phyloP scores from a whole-genome alignment of 768 basidiomycete genomes.

The Lactarius indigo region DNA sequence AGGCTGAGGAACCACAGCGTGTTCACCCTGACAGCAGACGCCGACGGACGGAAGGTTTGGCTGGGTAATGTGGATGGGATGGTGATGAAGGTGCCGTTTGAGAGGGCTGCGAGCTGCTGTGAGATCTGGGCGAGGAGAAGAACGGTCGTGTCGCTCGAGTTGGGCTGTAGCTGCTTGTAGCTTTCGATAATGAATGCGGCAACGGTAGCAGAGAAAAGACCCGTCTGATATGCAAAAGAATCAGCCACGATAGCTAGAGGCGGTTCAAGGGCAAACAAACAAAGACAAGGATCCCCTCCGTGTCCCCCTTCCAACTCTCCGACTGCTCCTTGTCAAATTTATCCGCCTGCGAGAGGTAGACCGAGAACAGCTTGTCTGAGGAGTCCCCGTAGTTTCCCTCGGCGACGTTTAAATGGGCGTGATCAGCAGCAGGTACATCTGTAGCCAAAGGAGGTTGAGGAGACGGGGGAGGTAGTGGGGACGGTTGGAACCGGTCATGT shows the following conservation, averaged over 20 bases:
- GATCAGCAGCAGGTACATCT: not conserved
- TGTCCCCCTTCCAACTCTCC: slow-evolving; percentile 27
- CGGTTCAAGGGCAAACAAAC: slow-evolving; percentile 10
- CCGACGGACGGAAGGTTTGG: slow-evolving; percentile 1
- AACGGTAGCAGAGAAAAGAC: slow-evolving; percentile 30
- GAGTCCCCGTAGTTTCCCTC: slow-evolving; percentile 17
- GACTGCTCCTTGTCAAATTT: slow-evolving; percentile 20
- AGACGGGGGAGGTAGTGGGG: not conserved
- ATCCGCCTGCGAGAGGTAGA: slow-evolving; percentile 23
- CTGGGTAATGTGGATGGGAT: slow-evolving; percentile 10
- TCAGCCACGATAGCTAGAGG: not conserved
- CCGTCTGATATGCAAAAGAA: slow-evolving; percentile 22
- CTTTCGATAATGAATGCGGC: slow-evolving; percentile 28
- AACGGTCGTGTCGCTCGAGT: slow-evolving; percentile 15
- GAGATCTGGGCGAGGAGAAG: slow-evolving; percentile 22
- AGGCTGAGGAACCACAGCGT: slow-evolving; percentile 24
- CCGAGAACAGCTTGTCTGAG: slow-evolving; percentile 19
- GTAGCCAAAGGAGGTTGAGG: not conserved
- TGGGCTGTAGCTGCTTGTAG: slow-evolving; percentile 24
- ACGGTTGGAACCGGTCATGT: not conserved
- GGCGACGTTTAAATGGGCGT: not conserved
- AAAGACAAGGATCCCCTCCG: slow-evolving; percentile 26
- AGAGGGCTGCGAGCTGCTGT: slow-evolving; percentile 20
- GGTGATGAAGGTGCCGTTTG: not conserved
- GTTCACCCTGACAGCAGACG: slow-evolving; percentile 21